Evolutionary conservation across 495 filamentous ascomycete genomes (phyloP), one percentile per base, ranked within the genome.

Genomic region (Peziza echinospora): DNA sequence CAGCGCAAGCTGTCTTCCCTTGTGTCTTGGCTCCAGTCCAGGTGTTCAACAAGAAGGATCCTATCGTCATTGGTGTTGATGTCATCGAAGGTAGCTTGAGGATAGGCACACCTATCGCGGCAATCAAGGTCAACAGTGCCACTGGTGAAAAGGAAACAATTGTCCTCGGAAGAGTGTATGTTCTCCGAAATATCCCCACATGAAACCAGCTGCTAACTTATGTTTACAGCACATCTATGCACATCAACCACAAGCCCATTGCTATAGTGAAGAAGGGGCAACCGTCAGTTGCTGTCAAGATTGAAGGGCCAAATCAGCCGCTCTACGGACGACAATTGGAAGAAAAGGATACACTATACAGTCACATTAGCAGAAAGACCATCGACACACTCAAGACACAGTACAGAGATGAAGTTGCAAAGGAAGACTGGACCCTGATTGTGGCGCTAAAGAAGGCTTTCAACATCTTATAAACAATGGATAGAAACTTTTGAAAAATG

Each of bases 311-410:
- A 19, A 87, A 94, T 63, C 89, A 99, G 65, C 89, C 89, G 10
- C 72, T 80, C 47, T 99, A 99, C 61, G 89, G 89, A 34, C 79
- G 89, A 45, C 89, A 99, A 41, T 71, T 96, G 44, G 89, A 99
- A 63, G 87, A 99, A 61, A 80, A 79, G 60, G 89, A 99, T 62
- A 68, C 63, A 16, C 70, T 99, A 24, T 93, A 93, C 69, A 84
- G 78, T 43, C 68, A 77, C 28, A 89, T 99, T 53, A 85, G 80
- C 37, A 73, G 89, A 49, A 67, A 71, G 51, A 85, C 78, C 58
- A 96, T 99, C 63, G 84, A 99, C 64, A 82, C 76, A 23, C 72
- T 99, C 45, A 99, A 99, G 71, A 83, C 93, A 56, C 93, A 86
- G 65, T 99, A 93, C 66, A 70, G 85, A 39, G 64, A 76, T 44